phyloP scores from a whole-genome alignment of 2,329 filamentous ascomycete genomes.

The Botrytis hyacinthi region DNA sequence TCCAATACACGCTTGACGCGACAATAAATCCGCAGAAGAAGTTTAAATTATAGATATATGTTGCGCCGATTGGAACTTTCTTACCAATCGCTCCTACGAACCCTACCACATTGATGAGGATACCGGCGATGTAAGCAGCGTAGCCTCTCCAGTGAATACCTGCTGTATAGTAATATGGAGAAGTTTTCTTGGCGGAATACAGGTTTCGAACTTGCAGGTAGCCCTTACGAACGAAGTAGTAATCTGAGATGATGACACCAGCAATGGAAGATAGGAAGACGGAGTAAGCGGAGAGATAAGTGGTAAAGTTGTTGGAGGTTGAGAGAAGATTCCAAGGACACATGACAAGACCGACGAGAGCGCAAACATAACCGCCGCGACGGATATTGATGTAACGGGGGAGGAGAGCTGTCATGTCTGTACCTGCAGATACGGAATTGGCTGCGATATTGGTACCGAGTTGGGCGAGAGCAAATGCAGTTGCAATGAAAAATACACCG shows the following conservation, averaged over 20 bases:
- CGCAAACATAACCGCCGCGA: slow-evolving; percentile 83
- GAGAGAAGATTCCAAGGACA: slow-evolving; percentile 81
- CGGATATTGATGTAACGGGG: slow-evolving; percentile 82
- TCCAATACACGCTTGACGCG: slow-evolving; percentile 64
- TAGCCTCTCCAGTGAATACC: slow-evolving; percentile 86
- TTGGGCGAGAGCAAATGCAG: slow-evolving; percentile 73
- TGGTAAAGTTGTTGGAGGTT: slow-evolving; percentile 78
- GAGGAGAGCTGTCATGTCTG: slow-evolving; percentile 76
- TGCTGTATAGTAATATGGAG: slow-evolving; percentile 70
- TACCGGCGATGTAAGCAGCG: slow-evolving; percentile 75
- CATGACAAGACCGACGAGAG: slow-evolving; percentile 75
- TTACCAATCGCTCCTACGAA: slow-evolving; percentile 79
- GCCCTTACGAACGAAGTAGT: slow-evolving; percentile 80
- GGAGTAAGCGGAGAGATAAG: slow-evolving; percentile 86
- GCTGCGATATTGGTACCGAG: slow-evolving; percentile 85
- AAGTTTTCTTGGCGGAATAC: slow-evolving; percentile 66
- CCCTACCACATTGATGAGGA: slow-evolving; percentile 86
- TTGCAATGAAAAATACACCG: slow-evolving; percentile 71
- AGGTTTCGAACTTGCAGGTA: slow-evolving; percentile 77
- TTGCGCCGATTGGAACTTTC: slow-evolving; percentile 71
- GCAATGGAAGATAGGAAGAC: slow-evolving; percentile 93
- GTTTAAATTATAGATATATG: slow-evolving; percentile 86
- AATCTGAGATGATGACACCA: slow-evolving; percentile 86
- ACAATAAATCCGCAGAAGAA: slow-evolving; percentile 85
- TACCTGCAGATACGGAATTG: slow-evolving; percentile 75